Evolutionary conservation across 345 rosid species (phyloP), one percentile per base, ranked within the genome.

Genomic region (Corchorus olitorius): DNA sequence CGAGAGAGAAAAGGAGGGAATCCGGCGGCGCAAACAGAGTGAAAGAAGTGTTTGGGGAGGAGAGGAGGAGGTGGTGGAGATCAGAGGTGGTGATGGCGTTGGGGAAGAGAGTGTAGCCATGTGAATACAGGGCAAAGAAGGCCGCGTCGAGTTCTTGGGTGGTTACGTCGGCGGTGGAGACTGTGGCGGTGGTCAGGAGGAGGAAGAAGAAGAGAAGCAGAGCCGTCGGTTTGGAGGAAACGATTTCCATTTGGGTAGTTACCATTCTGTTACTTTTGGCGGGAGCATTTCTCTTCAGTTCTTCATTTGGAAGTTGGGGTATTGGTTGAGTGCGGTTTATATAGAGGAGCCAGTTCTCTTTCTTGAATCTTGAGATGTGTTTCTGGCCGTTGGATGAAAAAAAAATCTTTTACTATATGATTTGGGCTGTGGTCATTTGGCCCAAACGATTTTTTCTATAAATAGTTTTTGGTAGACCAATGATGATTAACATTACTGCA

Each of bases 1-100:
- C 83, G 22, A 85, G 84, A 66, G 82, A 78, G 80, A 45, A 78
- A 65, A 85, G 55, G 75, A 68, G 70, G 15, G 77, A 49, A 54
- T 82, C 83, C 2, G 84, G 81, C 0, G 88, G 86, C 8, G 83
- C 33, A 41, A 82, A 83, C 49, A 85, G 79, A 6, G 85, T 83
- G 48, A 83, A 83, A 10, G 65, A 55, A 70, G 77, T 59, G 60
- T 61, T 74, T 27, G 37, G 56, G 66, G 75, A 66, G 46, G 79
- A 66, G 76, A 82, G 72, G 65, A 85, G 83, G 73, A 17, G 79
- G 17, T 37, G 73, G n/a, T 65, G 73, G 72, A 80, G 67, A 13
- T 77, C 80, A 5, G 84, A 75, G 8, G 85, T 79, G 75, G 77
- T n/a, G 62, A 85, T 73, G 77, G 82, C 82, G 75, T 80, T 80